A percentile compares a stretch with the other conserved stretches of the same genome.
Evolutionary conservation across 2,329 filamentous ascomycete genomes (phyloP).

Genomic region (Epichloe scottii): DNA sequence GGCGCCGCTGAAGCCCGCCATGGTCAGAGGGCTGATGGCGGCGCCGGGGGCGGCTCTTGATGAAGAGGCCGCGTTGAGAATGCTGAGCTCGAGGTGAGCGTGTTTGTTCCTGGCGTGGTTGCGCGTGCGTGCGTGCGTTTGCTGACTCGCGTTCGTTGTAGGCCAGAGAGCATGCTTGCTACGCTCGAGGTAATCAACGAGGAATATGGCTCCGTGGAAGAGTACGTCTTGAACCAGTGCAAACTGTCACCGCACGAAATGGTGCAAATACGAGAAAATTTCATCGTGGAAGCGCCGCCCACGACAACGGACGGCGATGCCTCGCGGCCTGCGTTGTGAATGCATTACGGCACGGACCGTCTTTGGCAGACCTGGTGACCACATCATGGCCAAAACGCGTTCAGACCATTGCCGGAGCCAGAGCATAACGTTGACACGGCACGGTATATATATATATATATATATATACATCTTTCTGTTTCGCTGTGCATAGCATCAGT

Average conservation of each 20-base stretch:
- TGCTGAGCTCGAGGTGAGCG: constrained; percentile 31
- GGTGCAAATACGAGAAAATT: constrained; percentile 35
- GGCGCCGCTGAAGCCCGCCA: constrained; percentile 34
- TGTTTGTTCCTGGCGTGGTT: not conserved
- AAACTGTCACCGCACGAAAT: constrained; percentile 44
- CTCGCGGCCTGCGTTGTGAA: not conserved
- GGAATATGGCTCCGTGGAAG: constrained; percentile 50
- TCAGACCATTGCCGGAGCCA: not conserved
- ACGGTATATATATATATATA: too few relatives aligned
- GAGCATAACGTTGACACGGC: not conserved
- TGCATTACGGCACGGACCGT: not conserved
- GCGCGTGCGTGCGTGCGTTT: too few relatives aligned
- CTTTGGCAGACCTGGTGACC: not conserved
- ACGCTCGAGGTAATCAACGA: constrained; percentile 41
- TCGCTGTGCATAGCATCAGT: not conserved
- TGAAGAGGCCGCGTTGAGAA: constrained; percentile 27
- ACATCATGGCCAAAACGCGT: not conserved
- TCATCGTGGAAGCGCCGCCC: constrained; percentile 25
- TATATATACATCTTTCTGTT: too few relatives aligned
- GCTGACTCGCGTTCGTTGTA: too few relatives aligned
- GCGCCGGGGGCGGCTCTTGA: constrained; percentile 37
- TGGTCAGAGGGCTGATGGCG: constrained; percentile 37
- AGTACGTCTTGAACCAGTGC: constrained; percentile 47
- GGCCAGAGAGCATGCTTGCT: constrained; percentile 35
- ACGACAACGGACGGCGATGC: not conserved